Percentiles rank a stretch among this genome's conserved stretches.
Evolutionary conservation across 225 moss, liverwort and hornwort genomes (phyloP).

Genomic region (Ulota crispa): DNA sequence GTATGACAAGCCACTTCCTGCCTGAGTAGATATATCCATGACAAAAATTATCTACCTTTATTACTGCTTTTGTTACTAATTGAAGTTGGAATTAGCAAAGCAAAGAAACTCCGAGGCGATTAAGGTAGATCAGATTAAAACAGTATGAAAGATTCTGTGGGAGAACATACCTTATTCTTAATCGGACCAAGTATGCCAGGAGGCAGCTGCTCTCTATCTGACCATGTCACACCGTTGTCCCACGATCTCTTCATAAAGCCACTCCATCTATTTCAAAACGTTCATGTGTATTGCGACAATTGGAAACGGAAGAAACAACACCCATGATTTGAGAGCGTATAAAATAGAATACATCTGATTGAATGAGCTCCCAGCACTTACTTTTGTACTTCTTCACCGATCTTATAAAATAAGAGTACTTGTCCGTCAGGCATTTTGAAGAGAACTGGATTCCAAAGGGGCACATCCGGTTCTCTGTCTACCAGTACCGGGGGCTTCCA

Average conservation of each 20-base stretch:
- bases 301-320: neutral
- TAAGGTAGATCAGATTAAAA: neutral
- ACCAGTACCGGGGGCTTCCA: conserved; percentile 62
- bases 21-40: neutral
- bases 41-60: neutral
- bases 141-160: neutral
- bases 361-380: conserved; percentile 25
- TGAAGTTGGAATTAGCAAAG: neutral
- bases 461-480: conserved; percentile 54
- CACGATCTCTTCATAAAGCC: conserved; percentile 81
- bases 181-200: conserved; percentile 87
- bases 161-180: conserved; percentile 70
- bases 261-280: conserved; percentile 64
- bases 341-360: neutral
- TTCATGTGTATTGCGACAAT: neutral
- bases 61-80: neutral
- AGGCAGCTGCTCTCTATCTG: conserved; percentile 69
- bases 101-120: neutral
- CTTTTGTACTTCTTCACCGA: conserved; percentile 89
- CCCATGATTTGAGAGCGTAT: neutral
- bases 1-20: neutral
- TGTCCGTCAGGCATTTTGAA: conserved; percentile 78
- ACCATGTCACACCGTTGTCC: conserved; percentile 75
- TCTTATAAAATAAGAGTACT: conserved; percentile 80
- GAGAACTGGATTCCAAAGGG: conserved; percentile 90